Evolutionary conservation across 208 protist genomes (phyloP).

Genomic region (Leishmania amazonensis): DNA sequence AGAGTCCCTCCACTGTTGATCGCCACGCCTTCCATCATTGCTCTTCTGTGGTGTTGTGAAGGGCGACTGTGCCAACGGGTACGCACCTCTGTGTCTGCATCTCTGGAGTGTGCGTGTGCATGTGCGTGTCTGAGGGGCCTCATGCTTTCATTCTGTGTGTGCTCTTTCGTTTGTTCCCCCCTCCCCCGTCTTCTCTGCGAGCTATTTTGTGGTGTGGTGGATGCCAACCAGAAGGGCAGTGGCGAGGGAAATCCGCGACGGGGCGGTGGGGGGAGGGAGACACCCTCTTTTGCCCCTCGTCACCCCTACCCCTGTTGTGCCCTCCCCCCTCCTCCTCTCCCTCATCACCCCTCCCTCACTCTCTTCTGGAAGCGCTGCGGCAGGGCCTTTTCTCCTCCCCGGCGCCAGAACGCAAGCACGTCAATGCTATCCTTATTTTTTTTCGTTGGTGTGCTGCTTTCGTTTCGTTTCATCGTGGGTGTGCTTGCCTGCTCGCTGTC

Average conservation of each 20-base stretch:
- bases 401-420: not conserved
- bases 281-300: constrained; percentile 3
- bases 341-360: not conserved
- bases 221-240: too few species aligned
- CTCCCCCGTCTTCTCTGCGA: not conserved
- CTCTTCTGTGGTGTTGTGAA: not conserved
- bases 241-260: not conserved
- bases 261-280: not conserved
- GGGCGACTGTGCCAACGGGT: not conserved
- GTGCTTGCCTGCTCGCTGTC: too few species aligned
- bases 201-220: not conserved
- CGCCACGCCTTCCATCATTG: not conserved
- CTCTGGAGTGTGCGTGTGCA: not conserved
- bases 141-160: not conserved
- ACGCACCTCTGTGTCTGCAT: not conserved
- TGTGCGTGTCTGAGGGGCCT: not conserved
- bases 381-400: not conserved
- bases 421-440: not conserved
- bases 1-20: not conserved
- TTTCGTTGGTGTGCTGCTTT: not conserved
- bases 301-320: not conserved
- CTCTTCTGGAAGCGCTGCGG: not conserved
- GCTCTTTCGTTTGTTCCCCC: not conserved
- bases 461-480: not conserved
- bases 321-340: not conserved